phyloP scores from a whole-genome alignment of 2,329 filamentous ascomycete species.

The Penicillium brasilianum region DNA sequence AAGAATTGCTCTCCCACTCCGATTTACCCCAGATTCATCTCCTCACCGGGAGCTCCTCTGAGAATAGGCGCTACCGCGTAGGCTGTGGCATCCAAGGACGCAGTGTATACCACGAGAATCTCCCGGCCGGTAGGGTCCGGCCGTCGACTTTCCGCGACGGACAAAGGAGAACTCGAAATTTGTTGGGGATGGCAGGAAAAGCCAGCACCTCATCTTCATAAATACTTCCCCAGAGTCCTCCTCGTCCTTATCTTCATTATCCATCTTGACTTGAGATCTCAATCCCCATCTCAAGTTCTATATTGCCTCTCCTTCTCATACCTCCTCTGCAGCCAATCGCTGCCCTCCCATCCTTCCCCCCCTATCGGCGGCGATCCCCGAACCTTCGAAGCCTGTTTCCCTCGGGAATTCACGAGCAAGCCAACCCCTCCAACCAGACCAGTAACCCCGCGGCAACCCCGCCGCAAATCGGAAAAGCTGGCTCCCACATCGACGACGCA shows the following conservation, averaged over 20 bases:
- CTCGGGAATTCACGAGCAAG: slow-evolving; percentile 29
- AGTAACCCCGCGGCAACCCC: slow-evolving; percentile 39
- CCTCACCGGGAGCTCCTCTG: slow-evolving; percentile 6
- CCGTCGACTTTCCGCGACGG: slow-evolving; percentile 12
- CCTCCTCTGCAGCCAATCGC: slow-evolving; percentile 17
- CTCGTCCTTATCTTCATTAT: background rate
- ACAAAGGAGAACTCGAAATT: background rate
- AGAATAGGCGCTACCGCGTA: slow-evolving; percentile 25
- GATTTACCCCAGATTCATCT: slow-evolving; percentile 2
- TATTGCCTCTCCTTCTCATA: slow-evolving; percentile 13
- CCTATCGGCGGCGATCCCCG: slow-evolving; percentile 35
- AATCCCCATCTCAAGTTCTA: background rate
- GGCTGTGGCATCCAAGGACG: background rate
- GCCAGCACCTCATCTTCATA: background rate
- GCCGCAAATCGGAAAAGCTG: slow-evolving; percentile 49
- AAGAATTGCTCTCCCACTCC: background rate
- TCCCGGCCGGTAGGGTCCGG: slow-evolving; percentile 7
- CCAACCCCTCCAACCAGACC: slow-evolving; percentile 15
- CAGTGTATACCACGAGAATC: background rate
- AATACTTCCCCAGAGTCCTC: background rate
- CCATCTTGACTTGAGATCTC: background rate
- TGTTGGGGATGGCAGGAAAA: background rate
- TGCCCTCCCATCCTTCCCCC: slow-evolving; percentile 5
- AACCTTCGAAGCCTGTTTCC: slow-evolving; percentile 23
- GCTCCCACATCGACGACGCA: slow-evolving; percentile 55